Evolutionary conservation across 441 rosid species (phyloP), one percentile per base, ranked within the genome.

Genomic region (Euphorbia corollata): DNA sequence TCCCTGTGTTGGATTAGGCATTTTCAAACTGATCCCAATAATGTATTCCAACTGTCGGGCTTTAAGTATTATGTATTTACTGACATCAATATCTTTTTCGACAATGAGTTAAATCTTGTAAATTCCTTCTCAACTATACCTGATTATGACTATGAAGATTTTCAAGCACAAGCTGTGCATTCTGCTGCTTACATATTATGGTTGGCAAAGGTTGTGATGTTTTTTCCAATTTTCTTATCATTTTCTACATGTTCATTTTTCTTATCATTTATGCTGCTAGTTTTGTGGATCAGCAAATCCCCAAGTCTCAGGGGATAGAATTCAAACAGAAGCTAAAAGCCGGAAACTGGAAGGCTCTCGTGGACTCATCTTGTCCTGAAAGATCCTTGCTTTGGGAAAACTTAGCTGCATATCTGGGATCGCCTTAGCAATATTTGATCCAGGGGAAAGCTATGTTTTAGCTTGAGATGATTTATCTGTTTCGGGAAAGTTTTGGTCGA

Each of bases 151-250:
- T 93, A 79, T 56, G 96, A 86, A 74, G 97, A 90, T 81, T 87
- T 78, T 51, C 77, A 81, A 75, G 87, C 88, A 51, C 95, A 92
- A 75, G 87, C 90, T 67, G 56, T 78, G 18, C 77, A 81, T 78
- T 85, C 91, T 56, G 69, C 84, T 23, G 68, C 75, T 63, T 93
- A 93, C 80, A 71, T 85, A 39, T 64, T 87, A 64, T 90, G 98
- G 96, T 77, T 90, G 70, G 74, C 80, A 32, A 89, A 83, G 95
- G 98, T 93, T 80, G 38, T 3, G 0, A 15, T 63, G 8, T 58
- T 58, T 59, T 63, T 16, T 64, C 23, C 16, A 15, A 13, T 66
- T 41, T 64, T 54, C 16, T 36, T 36, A 20, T 19, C 23, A 6
- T 23, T 19, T 23, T 6, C 12, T 8, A 59, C 20, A 47, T 3